Percentiles rank a stretch among this genome's conserved stretches.
Evolutionary conservation across 768 basidiomycete genomes (phyloP).

Genomic region (Lentinula edodes): DNA sequence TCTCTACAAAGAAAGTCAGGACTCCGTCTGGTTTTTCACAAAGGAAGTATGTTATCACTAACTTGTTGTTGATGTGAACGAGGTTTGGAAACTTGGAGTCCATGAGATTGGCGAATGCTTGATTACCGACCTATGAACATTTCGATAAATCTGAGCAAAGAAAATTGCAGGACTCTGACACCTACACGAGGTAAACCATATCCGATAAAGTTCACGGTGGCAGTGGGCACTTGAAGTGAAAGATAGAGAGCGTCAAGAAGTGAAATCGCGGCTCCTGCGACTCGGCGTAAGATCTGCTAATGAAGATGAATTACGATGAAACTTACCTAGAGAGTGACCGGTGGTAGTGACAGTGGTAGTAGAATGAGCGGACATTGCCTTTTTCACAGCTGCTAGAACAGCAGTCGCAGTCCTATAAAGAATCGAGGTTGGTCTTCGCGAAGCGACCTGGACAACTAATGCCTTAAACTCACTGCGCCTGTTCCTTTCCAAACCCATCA

Average conservation of each 20-base stretch:
- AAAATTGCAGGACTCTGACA: background rate
- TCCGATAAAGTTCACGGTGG: conserved; percentile 29
- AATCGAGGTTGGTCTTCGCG: conserved; percentile 29
- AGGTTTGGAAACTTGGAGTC: conserved; percentile 32
- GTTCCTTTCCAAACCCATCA: conserved; percentile 38
- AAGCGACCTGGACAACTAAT: conserved; percentile 20
- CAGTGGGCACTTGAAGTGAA: conserved; percentile 39
- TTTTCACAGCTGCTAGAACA: conserved; percentile 23
- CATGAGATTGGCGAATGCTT: conserved; percentile 53
- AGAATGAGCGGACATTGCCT: conserved; percentile 13
- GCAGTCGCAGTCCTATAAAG: conserved; percentile 21
- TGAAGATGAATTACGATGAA: no score
- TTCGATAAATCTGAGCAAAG: conserved; percentile 18
- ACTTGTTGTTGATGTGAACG: conserved; percentile 54
- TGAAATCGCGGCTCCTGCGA: conserved; percentile 31
- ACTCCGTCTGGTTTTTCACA: background rate
- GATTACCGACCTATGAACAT: conserved; percentile 40
- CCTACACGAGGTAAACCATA: conserved; percentile 40
- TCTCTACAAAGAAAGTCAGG: background rate
- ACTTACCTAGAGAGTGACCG: conserved; percentile 34
- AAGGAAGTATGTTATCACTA: background rate
- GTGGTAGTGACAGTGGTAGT: conserved; percentile 20
- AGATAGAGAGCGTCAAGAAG: conserved; percentile 49
- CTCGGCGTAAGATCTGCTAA: no score
- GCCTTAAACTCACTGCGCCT: conserved; percentile 33